Base-by-base conservation (phyloP, 768 basidiomycete species). In the Cystobasidium ongulense region DNA sequence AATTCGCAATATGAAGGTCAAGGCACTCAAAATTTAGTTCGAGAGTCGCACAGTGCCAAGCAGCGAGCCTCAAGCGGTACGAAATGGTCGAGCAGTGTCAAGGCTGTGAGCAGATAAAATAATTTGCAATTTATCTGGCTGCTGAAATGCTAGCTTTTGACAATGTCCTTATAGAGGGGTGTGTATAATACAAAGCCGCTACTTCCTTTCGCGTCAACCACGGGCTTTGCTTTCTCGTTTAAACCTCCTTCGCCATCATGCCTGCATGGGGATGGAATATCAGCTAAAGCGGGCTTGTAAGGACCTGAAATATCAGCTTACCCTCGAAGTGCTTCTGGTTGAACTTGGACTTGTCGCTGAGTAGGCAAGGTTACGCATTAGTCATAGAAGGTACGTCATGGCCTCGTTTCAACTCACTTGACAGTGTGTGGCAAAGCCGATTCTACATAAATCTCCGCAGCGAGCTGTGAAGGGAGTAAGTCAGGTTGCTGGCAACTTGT, bases 211-310 rank as follows among this genome's bases (percentile, higher is more conserved):
- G 43, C 13, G 13, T 46, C 43, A n/a, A 46, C 43, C 13, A 46
- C 13, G 13, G n/a, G 43, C 13, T 46, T 13, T 13, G 43, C 13
- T 46, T 46, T 13, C 57, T 2, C 41, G 3, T 8, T 53, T 52
- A 67, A 21, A 71, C 54, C 53, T 71, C 35, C 68, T 71, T 71
- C 53, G 68, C 68, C 68, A 71, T 71, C 68, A 71, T 71, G 53
- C 68, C 65, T 64, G 31, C 2, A 13, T 5, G 33, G 15, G 13
- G 33, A 21, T 17, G 5, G 13, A 38, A 64, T n/a, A 21, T 50
- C 18, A 50, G 46, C 46, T 17, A 11, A 64, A 21, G 13, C 61
- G 61, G 33, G 18, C 15, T 64, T 35, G 15, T 17, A 39, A 11
- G 41, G 31, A 38, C 10, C 39, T 11, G 25, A 17, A 18, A 11